Conservation (phyloP, 208 protist species). For the Crithidia brevicula region DNA sequence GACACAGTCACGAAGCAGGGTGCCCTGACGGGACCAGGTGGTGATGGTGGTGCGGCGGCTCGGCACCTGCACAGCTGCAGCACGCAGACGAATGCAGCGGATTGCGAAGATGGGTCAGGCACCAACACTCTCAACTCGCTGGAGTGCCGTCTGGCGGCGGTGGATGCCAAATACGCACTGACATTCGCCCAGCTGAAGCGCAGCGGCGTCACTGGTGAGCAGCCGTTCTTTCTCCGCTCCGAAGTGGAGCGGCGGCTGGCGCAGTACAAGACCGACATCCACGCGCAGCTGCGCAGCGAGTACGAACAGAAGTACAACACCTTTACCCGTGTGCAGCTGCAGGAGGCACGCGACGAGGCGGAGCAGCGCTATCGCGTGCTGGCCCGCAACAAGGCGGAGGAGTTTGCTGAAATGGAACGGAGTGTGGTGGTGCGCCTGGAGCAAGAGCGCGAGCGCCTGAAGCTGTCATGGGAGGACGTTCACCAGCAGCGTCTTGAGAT, state of each 20-base stretch:
- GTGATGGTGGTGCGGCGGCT: background rate
- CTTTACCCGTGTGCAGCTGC: slow-evolving; percentile 65
- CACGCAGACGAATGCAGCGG: slow-evolving; percentile 60
- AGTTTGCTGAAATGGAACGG: slow-evolving; percentile 64
- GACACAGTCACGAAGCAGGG: slow-evolving; percentile 20
- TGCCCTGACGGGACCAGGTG: slow-evolving; percentile 3
- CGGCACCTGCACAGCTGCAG: slow-evolving; percentile 45
- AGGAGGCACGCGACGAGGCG: slow-evolving; percentile 53
- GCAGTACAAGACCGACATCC: slow-evolving; percentile 75
- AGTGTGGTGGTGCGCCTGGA: slow-evolving; percentile 53
- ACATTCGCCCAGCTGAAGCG: slow-evolving; percentile 67
- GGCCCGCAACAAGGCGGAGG: slow-evolving; percentile 66
- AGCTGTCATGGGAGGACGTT: slow-evolving; percentile 61
- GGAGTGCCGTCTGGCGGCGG: slow-evolving; percentile 82
- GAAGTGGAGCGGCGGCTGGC: slow-evolving; percentile 81
- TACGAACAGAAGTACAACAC: slow-evolving; percentile 75
- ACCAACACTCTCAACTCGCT: slow-evolving; percentile 63
- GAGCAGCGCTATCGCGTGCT: slow-evolving; percentile 62
- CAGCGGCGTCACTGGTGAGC: slow-evolving; percentile 25
- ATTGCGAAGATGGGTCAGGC: slow-evolving; percentile 19
- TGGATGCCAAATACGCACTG: slow-evolving; percentile 88
- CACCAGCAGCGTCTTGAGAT: slow-evolving; percentile 66
- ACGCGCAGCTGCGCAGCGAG: slow-evolving; percentile 67
- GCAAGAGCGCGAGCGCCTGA: slow-evolving; percentile 70
- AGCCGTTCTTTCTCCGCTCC: slow-evolving; percentile 55